These are phyloP conservation scores for Ensete glaucum DNA, from an alignment of 176 grass and related monocot species.

Conservation along the genomic window DNA sequence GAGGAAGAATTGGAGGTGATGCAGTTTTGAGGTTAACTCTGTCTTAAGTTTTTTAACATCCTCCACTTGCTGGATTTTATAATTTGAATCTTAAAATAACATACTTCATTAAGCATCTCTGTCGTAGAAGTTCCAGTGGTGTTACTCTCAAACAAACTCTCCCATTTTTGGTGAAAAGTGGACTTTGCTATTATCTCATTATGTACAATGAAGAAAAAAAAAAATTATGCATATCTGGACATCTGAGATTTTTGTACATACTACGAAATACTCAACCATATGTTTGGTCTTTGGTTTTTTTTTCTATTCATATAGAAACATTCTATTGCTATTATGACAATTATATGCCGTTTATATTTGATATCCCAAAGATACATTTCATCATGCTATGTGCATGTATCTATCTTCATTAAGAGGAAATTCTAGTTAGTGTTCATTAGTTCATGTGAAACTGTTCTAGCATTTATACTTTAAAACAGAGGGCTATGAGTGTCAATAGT, in stretches of 20 bases:
- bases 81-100: too few relatives aligned
- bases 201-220: too few relatives aligned
- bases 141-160: background rate
- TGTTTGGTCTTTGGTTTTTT: background rate
- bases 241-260: too few relatives aligned
- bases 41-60: conserved; percentile 3
- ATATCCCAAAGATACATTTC: background rate
- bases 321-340: background rate
- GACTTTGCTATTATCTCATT: background rate
- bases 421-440: background rate
- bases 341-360: background rate
- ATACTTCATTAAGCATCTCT: background rate
- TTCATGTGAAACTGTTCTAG: background rate
- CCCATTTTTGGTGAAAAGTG: background rate
- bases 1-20: conserved; percentile 90
- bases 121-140: background rate
- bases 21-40: conserved; percentile 67
- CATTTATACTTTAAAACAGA: background rate
- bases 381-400: background rate
- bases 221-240: too few relatives aligned
- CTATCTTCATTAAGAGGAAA: too few relatives aligned
- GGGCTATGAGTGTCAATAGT: conserved; percentile 2
- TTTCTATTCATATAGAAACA: background rate
- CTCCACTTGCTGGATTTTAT: background rate
- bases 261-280: background rate